Percentiles rank a stretch among this genome's conserved stretches.
These are phyloP conservation scores for Amanita rimosa DNA, from an alignment of 768 basidiomycete genomes.

Conservation along the genomic window DNA sequence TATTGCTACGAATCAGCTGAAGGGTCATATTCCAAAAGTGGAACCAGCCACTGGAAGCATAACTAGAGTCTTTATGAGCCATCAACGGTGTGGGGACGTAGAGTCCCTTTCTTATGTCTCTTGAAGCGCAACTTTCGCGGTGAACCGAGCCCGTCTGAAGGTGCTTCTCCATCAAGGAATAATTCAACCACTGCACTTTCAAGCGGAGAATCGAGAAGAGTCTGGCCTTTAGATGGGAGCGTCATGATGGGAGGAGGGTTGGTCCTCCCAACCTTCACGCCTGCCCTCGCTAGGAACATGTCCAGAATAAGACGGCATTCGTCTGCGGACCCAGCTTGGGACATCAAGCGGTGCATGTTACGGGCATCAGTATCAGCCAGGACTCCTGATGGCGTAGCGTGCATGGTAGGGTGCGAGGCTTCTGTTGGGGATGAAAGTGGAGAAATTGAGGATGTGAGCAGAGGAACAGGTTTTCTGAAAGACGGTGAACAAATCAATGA, in stretches of 20 bases:
- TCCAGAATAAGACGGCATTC: conserved; percentile 83
- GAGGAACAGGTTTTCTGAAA: conserved; percentile 11
- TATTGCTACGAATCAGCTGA: too few relatives aligned
- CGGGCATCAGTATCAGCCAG: conserved; percentile 36
- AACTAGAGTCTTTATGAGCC: neutral
- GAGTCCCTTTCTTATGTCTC: neutral
- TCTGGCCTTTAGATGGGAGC: conserved; percentile 18
- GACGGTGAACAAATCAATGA: conserved; percentile 3
- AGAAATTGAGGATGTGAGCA: conserved; percentile 1
- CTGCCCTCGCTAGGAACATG: conserved; percentile 64
- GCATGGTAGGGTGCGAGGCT: conserved; percentile 7
- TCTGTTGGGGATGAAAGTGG: neutral
- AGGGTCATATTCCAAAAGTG: too few relatives aligned
- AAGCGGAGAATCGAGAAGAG: conserved; percentile 20
- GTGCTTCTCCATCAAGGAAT: conserved; percentile 19
- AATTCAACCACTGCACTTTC: conserved; percentile 44
- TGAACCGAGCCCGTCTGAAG: neutral
- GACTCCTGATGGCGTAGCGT: conserved; percentile 14
- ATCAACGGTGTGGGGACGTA: conserved; percentile 5
- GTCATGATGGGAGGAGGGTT: conserved; percentile 20
- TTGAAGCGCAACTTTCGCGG: conserved; percentile 4
- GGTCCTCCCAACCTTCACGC: conserved; percentile 20
- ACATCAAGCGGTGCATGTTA: conserved; percentile 59
- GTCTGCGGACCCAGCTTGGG: conserved; percentile 59
- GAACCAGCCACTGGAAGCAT: too few relatives aligned